These are phyloP conservation scores for Suillus tomentosus DNA, from an alignment of 768 basidiomycete genomes.

Conservation along the genomic window DNA sequence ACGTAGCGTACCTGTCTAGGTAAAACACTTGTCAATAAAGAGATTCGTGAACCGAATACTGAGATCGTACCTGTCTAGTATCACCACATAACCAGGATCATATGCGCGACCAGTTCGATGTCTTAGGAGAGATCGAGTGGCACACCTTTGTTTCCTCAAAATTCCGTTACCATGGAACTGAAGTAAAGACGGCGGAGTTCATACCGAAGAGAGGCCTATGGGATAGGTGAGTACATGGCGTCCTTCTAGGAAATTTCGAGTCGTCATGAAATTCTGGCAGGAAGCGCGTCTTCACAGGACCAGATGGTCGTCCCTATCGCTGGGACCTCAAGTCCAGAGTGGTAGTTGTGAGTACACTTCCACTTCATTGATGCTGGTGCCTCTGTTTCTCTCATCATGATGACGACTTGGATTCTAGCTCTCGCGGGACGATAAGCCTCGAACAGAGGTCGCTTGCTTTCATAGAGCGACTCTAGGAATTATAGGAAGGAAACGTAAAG, in stretches of 20 bases:
- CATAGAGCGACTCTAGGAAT: slow-evolving; percentile 16
- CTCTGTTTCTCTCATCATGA: neutral
- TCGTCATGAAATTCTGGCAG: neutral
- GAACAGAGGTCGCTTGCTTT: slow-evolving; percentile 25
- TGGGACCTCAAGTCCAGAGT: neutral
- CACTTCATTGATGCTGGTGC: neutral
- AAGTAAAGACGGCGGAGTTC: slow-evolving; percentile 28
- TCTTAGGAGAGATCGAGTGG: slow-evolving; percentile 39
- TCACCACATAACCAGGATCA: too few relatives aligned
- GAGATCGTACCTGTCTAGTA: too few relatives aligned
- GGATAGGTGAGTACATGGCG: slow-evolving; percentile 22
- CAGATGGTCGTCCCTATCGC: slow-evolving; percentile 10
- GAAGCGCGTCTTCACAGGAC: slow-evolving; percentile 6
- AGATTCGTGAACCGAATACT: too few relatives aligned
- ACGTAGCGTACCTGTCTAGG: too few relatives aligned
- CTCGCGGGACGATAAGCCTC: slow-evolving; percentile 20
- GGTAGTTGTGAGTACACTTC: slow-evolving; percentile 3
- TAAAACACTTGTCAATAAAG: too few relatives aligned
- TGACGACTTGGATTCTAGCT: neutral
- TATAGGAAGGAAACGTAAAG: slow-evolving; percentile 11
- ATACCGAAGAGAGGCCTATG: slow-evolving; percentile 25
- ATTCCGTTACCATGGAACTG: slow-evolving; percentile 31
- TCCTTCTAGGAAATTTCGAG: neutral
- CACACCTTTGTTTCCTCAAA: slow-evolving; percentile 30
- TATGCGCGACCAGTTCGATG: slow-evolving; percentile 33